These are phyloP conservation scores for Circinella umbellata DNA, from an alignment of 371 early-diverging fungal genomes.

Conservation along the genomic window DNA sequence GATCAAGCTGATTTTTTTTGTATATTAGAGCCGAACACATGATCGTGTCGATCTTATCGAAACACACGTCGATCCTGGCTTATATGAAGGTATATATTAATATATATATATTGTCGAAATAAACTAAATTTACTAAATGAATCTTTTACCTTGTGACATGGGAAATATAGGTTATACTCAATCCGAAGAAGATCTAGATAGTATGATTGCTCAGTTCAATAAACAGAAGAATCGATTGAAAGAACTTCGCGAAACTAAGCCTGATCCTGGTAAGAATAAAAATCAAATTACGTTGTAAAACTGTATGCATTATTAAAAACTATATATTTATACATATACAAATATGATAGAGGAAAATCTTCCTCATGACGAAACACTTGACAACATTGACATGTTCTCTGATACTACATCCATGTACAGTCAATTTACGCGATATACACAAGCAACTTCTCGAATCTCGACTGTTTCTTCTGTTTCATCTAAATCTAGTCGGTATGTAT, in stretches of 20 bases:
- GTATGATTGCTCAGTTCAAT: conserved; percentile 72
- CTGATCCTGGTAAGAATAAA: conserved; percentile 33
- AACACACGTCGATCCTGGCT: conserved; percentile 75
- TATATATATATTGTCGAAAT: not conserved
- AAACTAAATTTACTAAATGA: not conserved
- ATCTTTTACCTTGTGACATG: not conserved
- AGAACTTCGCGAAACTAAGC: conserved; percentile 57
- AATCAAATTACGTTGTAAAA: not conserved
- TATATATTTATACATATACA: too few relatives aligned
- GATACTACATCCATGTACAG: conserved; percentile 93
- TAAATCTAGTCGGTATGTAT: conserved; percentile 45
- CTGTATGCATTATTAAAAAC: too few relatives aligned
- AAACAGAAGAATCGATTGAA: conserved; percentile 65
- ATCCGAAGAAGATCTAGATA: conserved; percentile 73
- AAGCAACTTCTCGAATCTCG: conserved; percentile 62
- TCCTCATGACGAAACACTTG: conserved; percentile 66
- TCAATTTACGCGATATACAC: conserved; percentile 79
- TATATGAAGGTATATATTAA: conserved; percentile 58
- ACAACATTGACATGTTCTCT: conserved; percentile 91
- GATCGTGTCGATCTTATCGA: conserved; percentile 73
- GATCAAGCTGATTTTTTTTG: not conserved
- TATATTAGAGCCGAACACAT: conserved; percentile 51
- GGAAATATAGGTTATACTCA: conserved; percentile 46
- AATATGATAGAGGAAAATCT: conserved; percentile 27
- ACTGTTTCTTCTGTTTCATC: conserved; percentile 58